Percentiles rank a stretch among this genome's conserved stretches.
These are phyloP conservation scores for Theileria orientalis DNA, from an alignment of 169 alveolate genomes.

Conservation along the genomic window DNA sequence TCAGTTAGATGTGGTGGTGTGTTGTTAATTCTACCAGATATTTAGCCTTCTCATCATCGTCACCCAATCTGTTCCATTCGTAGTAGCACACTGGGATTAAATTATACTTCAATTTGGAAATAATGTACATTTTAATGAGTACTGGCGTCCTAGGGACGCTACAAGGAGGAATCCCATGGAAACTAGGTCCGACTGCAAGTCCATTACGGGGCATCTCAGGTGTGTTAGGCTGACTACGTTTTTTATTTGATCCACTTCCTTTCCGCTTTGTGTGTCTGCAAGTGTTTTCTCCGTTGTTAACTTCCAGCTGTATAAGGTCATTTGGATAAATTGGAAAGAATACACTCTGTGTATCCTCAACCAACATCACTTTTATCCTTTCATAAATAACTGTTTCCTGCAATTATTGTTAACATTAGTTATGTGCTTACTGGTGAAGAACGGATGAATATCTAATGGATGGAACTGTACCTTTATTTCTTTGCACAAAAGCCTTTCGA, in stretches of 20 bases:
- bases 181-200: neutral
- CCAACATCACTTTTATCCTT: neutral
- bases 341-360: neutral
- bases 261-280: too few relatives aligned
- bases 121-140: conserved; percentile 15
- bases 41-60: neutral
- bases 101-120: conserved; percentile 4
- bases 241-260: too few relatives aligned
- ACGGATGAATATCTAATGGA: too few relatives aligned
- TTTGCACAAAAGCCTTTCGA: neutral
- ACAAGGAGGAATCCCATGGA: conserved; percentile 37
- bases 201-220: too few relatives aligned
- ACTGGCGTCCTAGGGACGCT: conserved; percentile 18
- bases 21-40: neutral
- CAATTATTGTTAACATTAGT: neutral
- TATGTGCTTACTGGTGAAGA: neutral
- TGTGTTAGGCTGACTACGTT: too few relatives aligned
- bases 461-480: neutral
- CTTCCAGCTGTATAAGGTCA: conserved; percentile 17
- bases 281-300: too few relatives aligned
- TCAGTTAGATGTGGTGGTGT: conserved; percentile 4
- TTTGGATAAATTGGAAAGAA: conserved; percentile 7
- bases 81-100: conserved; percentile 21
- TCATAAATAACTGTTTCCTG: neutral
- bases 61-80: conserved; percentile 3